phyloP scores from a whole-genome alignment of 495 filamentous ascomycete genomes.

The Peziza echinospora region DNA sequence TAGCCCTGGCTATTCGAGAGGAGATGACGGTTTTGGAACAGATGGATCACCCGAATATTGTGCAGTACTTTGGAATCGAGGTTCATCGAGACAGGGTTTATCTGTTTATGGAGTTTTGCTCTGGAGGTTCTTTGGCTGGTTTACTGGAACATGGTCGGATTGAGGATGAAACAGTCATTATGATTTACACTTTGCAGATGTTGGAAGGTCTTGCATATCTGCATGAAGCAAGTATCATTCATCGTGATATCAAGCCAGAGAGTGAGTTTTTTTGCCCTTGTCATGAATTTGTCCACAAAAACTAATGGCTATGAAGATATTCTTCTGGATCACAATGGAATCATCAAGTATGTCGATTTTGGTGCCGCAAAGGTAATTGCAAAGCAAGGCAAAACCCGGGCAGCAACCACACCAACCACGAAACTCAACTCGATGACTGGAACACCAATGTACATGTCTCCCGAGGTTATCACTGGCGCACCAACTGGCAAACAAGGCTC shows the following conservation, averaged over 20 bases:
- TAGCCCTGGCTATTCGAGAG: slow-evolving; percentile 81
- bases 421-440: slow-evolving; percentile 73
- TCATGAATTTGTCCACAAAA: neutral
- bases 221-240: slow-evolving; percentile 71
- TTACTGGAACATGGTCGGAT: slow-evolving; percentile 88
- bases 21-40: slow-evolving; percentile 94
- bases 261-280: slow-evolving; percentile 32
- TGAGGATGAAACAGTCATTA: slow-evolving; percentile 92
- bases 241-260: slow-evolving; percentile 96
- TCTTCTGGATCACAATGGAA: slow-evolving; percentile 86
- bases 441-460: slow-evolving; percentile 99
- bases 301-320: slow-evolving; percentile 39
- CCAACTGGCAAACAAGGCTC: slow-evolving; percentile 52
- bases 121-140: slow-evolving; percentile 75
- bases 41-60: slow-evolving; percentile 89
- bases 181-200: slow-evolving; percentile 92
- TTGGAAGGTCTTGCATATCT: slow-evolving; percentile 89
- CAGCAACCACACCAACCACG: slow-evolving; percentile 34
- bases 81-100: slow-evolving; percentile 97
- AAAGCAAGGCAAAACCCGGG: slow-evolving; percentile 71
- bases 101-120: slow-evolving; percentile 99
- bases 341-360: slow-evolving; percentile 98
- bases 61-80: slow-evolving; percentile 93
- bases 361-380: slow-evolving; percentile 95
- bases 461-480: slow-evolving; percentile 80